phyloP scores from a whole-genome alignment of 2,329 filamentous ascomycete genomes.

The Rutstroemia sp. region DNA sequence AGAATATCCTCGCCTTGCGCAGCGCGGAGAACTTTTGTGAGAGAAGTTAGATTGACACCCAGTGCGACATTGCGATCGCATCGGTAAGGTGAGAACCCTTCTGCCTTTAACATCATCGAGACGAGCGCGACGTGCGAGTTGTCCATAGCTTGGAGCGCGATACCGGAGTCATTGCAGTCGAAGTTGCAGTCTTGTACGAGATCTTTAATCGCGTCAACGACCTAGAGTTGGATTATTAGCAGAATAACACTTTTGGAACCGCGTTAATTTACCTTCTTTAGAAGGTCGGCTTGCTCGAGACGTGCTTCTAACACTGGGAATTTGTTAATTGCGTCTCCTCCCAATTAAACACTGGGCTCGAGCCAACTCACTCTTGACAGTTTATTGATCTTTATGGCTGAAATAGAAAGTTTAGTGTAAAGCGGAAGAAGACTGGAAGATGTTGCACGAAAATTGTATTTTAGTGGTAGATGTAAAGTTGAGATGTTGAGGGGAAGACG shows the following conservation, averaged over 20 bases:
- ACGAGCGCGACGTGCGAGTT: slow-evolving; percentile 99
- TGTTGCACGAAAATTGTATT: background rate
- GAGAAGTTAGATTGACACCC: slow-evolving; percentile 90
- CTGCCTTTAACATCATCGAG: slow-evolving; percentile 96
- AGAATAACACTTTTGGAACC: background rate
- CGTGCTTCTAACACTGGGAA: slow-evolving; percentile 81
- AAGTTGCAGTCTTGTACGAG: slow-evolving; percentile 99
- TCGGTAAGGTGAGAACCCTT: slow-evolving; percentile 89
- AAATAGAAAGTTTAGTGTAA: no score
- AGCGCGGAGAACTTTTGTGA: slow-evolving; percentile 94
- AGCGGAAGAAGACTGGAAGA: background rate
- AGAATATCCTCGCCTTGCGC: slow-evolving; percentile 91
- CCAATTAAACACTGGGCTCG: background rate
- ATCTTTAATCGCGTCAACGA: slow-evolving; percentile 98
- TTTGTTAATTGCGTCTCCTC: slow-evolving; percentile 1
- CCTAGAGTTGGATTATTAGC: slow-evolving; percentile 42
- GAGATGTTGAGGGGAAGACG: slow-evolving; percentile 6
- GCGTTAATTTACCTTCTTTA: slow-evolving; percentile 70
- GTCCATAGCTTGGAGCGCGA: slow-evolving; percentile 98
- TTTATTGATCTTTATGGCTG: background rate
- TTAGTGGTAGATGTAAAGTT: background rate
- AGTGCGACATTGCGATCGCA: slow-evolving; percentile 99
- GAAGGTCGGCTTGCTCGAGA: slow-evolving; percentile 83
- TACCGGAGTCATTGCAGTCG: slow-evolving; percentile 99
- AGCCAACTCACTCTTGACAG: background rate